Percentiles rank a stretch among this genome's conserved stretches.
Conservation (phyloP, 2,329 filamentous ascomycete genomes). For the Diaporthe sp. region DNA sequence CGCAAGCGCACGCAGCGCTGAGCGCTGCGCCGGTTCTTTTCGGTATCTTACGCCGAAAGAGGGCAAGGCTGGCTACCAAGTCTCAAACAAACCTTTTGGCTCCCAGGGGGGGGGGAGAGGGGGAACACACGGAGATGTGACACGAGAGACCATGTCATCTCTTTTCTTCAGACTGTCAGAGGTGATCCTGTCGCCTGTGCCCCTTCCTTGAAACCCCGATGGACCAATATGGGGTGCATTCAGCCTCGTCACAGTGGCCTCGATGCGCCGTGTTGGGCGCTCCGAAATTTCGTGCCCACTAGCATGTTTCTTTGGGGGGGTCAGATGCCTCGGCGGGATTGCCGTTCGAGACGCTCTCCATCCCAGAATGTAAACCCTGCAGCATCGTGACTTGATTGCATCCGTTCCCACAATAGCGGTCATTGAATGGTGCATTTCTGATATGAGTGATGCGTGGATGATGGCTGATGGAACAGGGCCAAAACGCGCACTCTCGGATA, state of each 20-base stretch:
- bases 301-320: slow-evolving; percentile 30
- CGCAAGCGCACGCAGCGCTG: slow-evolving; percentile 9
- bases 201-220: slow-evolving; percentile 26
- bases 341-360: slow-evolving; percentile 26
- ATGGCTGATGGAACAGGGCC: slow-evolving; percentile 38
- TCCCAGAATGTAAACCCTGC: slow-evolving; percentile 25
- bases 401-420: slow-evolving; percentile 25
- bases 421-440: slow-evolving; percentile 26
- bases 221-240: slow-evolving; percentile 28
- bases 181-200: slow-evolving; percentile 28
- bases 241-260: slow-evolving; percentile 35
- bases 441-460: slow-evolving; percentile 34
- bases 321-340: slow-evolving; percentile 39
- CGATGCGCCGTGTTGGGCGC: slow-evolving; percentile 29
- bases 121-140: slow-evolving; percentile 10
- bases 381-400: slow-evolving; percentile 28
- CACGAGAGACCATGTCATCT: slow-evolving; percentile 30
- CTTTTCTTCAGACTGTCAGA: slow-evolving; percentile 29
- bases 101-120: not conserved
- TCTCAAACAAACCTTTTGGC: slow-evolving; percentile 31
- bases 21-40: slow-evolving; percentile 26
- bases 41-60: slow-evolving; percentile 26
- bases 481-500: slow-evolving; percentile 36
- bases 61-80: slow-evolving; percentile 24
- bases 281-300: slow-evolving; percentile 33